phyloP scores from a whole-genome alignment of 2,329 filamentous ascomycete genomes.

The Cadophora gregata region DNA sequence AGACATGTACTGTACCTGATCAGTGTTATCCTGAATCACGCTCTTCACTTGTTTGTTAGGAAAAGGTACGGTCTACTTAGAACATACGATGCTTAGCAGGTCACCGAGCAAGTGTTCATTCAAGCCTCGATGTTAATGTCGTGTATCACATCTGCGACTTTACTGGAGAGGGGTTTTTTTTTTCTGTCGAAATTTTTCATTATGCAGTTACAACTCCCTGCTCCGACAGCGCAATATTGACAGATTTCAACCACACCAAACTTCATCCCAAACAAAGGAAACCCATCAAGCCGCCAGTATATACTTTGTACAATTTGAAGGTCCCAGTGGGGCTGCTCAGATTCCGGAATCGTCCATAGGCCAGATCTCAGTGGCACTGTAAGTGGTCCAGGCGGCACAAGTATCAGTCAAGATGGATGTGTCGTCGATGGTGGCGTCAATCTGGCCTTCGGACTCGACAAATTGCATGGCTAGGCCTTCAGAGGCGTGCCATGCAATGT shows the following conservation, averaged over 20 bases:
- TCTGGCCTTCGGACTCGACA: conserved; percentile 47
- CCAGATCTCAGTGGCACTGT: conserved; percentile 27
- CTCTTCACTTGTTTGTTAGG: background rate
- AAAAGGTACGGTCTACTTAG: background rate
- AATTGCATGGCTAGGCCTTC: conserved; percentile 60
- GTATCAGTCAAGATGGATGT: conserved; percentile 30
- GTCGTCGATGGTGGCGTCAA: conserved; percentile 31
- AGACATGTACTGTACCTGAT: background rate
- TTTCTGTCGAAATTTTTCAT: background rate
- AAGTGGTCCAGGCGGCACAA: conserved; percentile 37
- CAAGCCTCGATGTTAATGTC: background rate
- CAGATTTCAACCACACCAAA: background rate
- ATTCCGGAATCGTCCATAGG: conserved; percentile 42
- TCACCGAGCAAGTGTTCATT: background rate
- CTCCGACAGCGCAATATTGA: background rate
- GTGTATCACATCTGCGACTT: background rate
- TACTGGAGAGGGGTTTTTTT: background rate
- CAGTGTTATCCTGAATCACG: background rate
- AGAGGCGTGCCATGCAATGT: conserved; percentile 58
- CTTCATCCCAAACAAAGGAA: conserved; percentile 7
- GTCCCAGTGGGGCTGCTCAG: conserved; percentile 18
- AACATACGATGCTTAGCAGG: background rate
- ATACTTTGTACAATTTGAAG: background rate
- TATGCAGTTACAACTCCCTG: background rate
- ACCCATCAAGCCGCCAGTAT: conserved; percentile 7